Conservation (phyloP, 352 stramenopile species). For the Globisporangium solare region DNA sequence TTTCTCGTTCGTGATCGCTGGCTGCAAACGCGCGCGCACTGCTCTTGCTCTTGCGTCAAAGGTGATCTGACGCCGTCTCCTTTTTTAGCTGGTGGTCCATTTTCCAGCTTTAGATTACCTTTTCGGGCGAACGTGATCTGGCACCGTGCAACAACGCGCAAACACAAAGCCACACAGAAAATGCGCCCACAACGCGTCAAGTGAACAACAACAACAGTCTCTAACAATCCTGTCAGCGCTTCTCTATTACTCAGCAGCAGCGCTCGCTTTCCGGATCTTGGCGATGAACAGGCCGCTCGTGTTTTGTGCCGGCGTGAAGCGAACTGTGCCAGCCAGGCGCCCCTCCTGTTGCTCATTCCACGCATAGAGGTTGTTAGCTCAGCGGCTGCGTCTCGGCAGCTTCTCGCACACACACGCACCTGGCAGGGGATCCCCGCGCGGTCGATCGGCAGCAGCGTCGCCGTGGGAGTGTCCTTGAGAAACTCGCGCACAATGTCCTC, state of each 20-base stretch:
- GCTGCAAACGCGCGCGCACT: too few species aligned
- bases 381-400: neutral
- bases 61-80: too few species aligned
- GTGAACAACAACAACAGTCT: too few species aligned
- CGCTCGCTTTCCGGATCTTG: constrained; percentile 34
- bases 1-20: too few species aligned
- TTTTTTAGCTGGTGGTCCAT: too few species aligned
- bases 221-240: neutral
- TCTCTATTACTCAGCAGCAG: neutral
- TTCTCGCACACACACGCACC: constrained; percentile 15
- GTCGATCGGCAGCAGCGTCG: constrained; percentile 35
- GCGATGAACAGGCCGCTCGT: constrained; percentile 77
- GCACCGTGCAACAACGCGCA: too few species aligned
- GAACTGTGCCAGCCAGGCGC: constrained; percentile 41
- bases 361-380: constrained; percentile 1
- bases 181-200: too few species aligned
- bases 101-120: too few species aligned
- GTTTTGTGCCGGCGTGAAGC: constrained; percentile 65
- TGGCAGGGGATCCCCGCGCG: constrained; percentile 40
- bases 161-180: too few species aligned
- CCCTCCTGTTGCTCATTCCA: constrained; percentile 28
- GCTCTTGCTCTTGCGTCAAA: too few species aligned
- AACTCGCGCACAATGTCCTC: constrained; percentile 88
- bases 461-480: constrained; percentile 40
- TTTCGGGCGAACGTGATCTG: too few species aligned